phyloP scores from a whole-genome alignment of 2,329 filamentous ascomycete species.

The Arthrobotrys iridis region DNA sequence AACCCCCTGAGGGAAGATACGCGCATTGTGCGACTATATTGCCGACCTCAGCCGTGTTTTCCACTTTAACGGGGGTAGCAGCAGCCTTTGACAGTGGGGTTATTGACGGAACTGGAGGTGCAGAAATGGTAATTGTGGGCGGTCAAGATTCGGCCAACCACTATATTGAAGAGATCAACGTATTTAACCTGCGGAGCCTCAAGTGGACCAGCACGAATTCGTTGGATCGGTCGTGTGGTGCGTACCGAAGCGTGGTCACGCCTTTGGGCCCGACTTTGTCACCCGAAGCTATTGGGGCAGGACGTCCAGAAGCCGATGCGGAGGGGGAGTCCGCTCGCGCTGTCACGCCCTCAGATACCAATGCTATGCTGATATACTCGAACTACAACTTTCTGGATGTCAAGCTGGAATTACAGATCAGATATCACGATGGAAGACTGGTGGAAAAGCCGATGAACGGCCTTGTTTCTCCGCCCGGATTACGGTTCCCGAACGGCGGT shows the following conservation, averaged over 20 bases:
- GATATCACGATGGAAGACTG: slow-evolving; percentile 82
- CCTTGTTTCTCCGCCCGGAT: slow-evolving; percentile 84
- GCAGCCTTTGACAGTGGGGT: slow-evolving; percentile 82
- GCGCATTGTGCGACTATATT: slow-evolving; percentile 95
- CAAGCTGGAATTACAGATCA: slow-evolving; percentile 90
- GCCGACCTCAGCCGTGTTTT: slow-evolving; percentile 85
- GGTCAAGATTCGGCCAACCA: slow-evolving; percentile 98
- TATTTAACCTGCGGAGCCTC: slow-evolving; percentile 93
- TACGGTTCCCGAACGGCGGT: slow-evolving; percentile 94
- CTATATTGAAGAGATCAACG: slow-evolving; percentile 98
- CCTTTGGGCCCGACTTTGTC: slow-evolving; percentile 68
- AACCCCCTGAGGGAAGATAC: slow-evolving; percentile 91
- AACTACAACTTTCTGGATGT: slow-evolving; percentile 99
- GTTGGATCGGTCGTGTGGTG: slow-evolving; percentile 90
- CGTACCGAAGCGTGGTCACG: slow-evolving; percentile 93
- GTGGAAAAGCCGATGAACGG: slow-evolving; percentile 90
- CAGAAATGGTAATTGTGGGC: slow-evolving; percentile 96
- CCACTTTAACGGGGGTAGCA: slow-evolving; percentile 71
- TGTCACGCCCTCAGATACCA: slow-evolving; percentile 51
- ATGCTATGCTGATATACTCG: slow-evolving; percentile 91
- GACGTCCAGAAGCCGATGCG: slow-evolving; percentile 61
- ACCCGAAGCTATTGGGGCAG: slow-evolving; percentile 63
- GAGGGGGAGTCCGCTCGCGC: slow-evolving; percentile 57
- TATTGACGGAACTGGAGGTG: slow-evolving; percentile 88
- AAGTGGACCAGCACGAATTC: slow-evolving; percentile 93